Evolutionary conservation across 352 stramenopile species (phyloP), one percentile per base, ranked within the genome.

Genomic region (Phytophthora pini): DNA sequence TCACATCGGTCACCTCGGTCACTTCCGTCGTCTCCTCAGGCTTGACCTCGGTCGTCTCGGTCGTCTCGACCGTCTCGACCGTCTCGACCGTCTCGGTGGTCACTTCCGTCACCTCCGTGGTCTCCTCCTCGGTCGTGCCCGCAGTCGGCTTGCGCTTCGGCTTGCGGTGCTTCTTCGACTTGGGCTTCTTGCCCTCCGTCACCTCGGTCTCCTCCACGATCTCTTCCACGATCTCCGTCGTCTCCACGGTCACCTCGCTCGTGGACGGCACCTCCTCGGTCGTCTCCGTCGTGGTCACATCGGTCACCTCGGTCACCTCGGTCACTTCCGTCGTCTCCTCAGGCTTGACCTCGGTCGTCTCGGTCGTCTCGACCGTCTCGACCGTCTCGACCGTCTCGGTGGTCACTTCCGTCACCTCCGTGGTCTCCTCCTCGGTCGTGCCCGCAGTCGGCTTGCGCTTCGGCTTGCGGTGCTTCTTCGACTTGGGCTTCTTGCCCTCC

Each of bases 321-420:
- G 36, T 41, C 36, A 17, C 36, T 11, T 41, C 36, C 15, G 15
- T 17, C 36, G 17, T 20, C 17, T 20, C 17, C 17, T 20, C 17
- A 20, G 17, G 17, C 17, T 20, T 20, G 17, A 41, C 15, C 36
- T 41, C 36, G 36, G 48, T 55, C 45, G 40, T 26, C 13, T 52
- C 45, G 26, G 45, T 52, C n/a, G 45, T 54, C 54, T 55, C 48
- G 48, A 11, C 45, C 48, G 20, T 44, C 17, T 55, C 48, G 48
- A 34, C 13, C 34, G 50, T 57, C 48, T 55, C 48, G 48, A 31
- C 27, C 15, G 44, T 54, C 54, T 54, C 47, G 47, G n/a, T 54
- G 29, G 17, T 43, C 31, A 43, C 47, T 29, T 31, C 22, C 32
- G 50, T 56, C 47, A 31, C 41, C 47, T 29, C 31, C 47, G 47